Base-by-base conservation (phyloP, 495 filamentous ascomycete genomes). In the Penicillium pancosmium region DNA sequence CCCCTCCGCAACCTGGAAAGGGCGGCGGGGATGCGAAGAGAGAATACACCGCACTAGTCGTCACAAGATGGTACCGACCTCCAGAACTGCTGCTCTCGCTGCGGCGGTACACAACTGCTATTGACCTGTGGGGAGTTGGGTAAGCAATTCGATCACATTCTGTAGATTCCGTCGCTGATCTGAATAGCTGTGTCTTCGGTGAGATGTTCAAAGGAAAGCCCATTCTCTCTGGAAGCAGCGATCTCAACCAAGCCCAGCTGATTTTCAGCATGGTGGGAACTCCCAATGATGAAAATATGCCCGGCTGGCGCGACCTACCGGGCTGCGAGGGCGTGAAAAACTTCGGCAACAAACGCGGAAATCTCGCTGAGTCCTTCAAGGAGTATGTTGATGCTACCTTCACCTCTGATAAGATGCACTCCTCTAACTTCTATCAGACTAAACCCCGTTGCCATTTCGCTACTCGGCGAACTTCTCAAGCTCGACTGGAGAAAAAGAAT, bases 41-140 rank as follows among this genome's bases (percentile, higher is more conserved):
- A 67, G 93, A 98, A 52, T 99, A 98, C 74, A 99, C 94, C 9
- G 90, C 87, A 27, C 79, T 97, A 18, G 94, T 99, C 27, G 94
- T 99, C 16, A 99, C 94, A 38, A 79, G 94, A 55, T 99, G 94
- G 94, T 99, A 99, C 68, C 82, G 94, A 27, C 94, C 94, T 57
- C 94, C 94, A 12, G 94, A 99, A 79, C 81, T 99, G 9, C 79
- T 99, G 21, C 79, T 99, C 36, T 88, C 91, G 49, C 81, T 98
- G 11, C 87, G 89, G 59, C 82, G 81, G 56, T 99, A 99, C 69
- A 99, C 94, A 34, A 90, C 94, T 21, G 92, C 94, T 4, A 96
- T 99, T 70, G 94, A 99, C 73, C 83, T 98, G 80, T 99, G 94
- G 94, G 94, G 94, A 68, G 93, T 96, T 65, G 93, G 93, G 89